Evolutionary conservation across 1,139 yeast genomes (phyloP).

Genomic region (Hemisphaericaspora subhashii): DNA sequence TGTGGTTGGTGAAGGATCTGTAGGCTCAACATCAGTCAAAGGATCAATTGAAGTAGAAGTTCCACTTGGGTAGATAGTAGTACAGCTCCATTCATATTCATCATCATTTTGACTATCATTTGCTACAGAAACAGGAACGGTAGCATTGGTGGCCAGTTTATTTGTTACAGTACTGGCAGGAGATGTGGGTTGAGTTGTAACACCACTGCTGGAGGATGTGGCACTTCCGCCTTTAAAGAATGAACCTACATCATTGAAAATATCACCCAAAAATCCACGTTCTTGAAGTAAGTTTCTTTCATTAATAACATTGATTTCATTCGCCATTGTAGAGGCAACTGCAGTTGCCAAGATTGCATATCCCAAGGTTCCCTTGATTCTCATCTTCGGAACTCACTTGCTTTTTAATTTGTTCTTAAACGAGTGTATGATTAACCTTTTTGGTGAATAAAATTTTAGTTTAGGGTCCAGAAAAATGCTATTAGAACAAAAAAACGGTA

Average conservation of each 20-base stretch:
- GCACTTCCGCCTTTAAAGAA: neutral
- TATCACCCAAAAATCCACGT: slow-evolving; percentile 16
- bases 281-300: slow-evolving; percentile 7
- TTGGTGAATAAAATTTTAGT: too few relatives aligned
- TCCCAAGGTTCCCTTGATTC: slow-evolving; percentile 11
- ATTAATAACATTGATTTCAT: slow-evolving; percentile 7
- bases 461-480: too few relatives aligned
- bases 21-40: neutral
- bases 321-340: slow-evolving; percentile 12
- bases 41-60: neutral
- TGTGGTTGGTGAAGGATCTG: neutral
- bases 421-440: too few relatives aligned
- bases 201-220: neutral
- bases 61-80: neutral
- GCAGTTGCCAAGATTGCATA: slow-evolving; percentile 12
- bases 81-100: neutral
- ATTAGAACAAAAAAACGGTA: too few relatives aligned
- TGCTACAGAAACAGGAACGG: too few relatives aligned
- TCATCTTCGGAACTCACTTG: slow-evolving; percentile 6
- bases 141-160: neutral
- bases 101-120: neutral
- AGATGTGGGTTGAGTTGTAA: too few relatives aligned
- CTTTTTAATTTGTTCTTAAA: neutral
- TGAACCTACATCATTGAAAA: slow-evolving; percentile 11
- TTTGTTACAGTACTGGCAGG: neutral